Conservation (phyloP, 225 moss, liverwort and hornwort genomes). For the Sphagnum contortum region DNA sequence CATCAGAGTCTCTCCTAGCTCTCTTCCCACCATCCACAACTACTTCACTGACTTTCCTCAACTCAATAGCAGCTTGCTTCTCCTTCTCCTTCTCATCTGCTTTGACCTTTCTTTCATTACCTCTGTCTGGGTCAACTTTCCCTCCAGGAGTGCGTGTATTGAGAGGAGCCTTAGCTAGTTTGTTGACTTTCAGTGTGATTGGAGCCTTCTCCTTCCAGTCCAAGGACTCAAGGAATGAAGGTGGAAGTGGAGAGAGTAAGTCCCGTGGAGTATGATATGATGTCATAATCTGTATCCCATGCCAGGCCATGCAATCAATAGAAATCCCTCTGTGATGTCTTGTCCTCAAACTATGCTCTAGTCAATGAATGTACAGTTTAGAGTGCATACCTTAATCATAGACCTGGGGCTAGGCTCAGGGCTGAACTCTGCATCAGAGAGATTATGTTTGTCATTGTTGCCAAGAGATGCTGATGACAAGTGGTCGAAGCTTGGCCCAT, state of each 20-base stretch:
- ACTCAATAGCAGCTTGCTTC: slow-evolving; percentile 24
- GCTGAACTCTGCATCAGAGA: slow-evolving; percentile 59
- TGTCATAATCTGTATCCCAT: slow-evolving; percentile 68
- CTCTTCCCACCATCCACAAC: slow-evolving; percentile 41
- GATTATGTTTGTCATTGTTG: slow-evolving; percentile 54
- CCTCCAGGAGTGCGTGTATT: slow-evolving; percentile 22
- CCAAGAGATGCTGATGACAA: slow-evolving; percentile 65
- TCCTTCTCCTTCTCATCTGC: slow-evolving; percentile 33
- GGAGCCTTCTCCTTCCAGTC: slow-evolving; percentile 31
- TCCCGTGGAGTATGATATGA: slow-evolving; percentile 49
- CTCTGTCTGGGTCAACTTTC: slow-evolving; percentile 30
- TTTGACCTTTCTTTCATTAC: slow-evolving; percentile 28
- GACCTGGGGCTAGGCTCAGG: slow-evolving; percentile 73
- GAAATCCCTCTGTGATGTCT: too few relatives aligned
- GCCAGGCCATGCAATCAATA: slow-evolving; percentile 19
- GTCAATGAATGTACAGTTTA: not conserved
- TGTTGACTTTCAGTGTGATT: slow-evolving; percentile 23
- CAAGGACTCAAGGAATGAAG: slow-evolving; percentile 28
- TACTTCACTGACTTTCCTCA: slow-evolving; percentile 24
- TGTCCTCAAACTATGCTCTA: too few relatives aligned
- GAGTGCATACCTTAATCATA: slow-evolving; percentile 69
- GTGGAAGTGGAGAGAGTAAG: slow-evolving; percentile 62
- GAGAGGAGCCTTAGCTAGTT: slow-evolving; percentile 17
- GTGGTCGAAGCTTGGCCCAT: slow-evolving; percentile 64
- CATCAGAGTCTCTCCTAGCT: slow-evolving; percentile 38